Evolutionary conservation across 2,329 filamentous ascomycete species (phyloP).

Genomic region (Sclerotinia subarctica): DNA sequence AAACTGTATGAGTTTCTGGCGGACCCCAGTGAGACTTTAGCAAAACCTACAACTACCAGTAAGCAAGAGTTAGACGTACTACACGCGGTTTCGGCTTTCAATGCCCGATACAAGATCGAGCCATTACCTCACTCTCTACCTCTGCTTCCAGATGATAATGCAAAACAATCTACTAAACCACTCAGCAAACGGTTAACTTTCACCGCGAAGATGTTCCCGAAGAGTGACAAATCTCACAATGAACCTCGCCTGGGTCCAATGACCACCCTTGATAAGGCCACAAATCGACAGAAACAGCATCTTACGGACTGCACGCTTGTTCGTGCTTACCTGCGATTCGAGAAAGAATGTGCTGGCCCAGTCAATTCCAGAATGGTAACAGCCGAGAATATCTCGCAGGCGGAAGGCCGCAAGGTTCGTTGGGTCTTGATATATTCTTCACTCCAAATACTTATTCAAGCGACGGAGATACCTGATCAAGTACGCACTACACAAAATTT

Average conservation of each 20-base stretch:
- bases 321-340: conserved; percentile 66
- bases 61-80: conserved; percentile 68
- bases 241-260: conserved; percentile 51
- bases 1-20: conserved; percentile 69
- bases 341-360: conserved; percentile 53
- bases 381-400: conserved; percentile 53
- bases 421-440: conserved; percentile 75
- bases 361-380: conserved; percentile 53
- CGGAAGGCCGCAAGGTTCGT: conserved; percentile 71
- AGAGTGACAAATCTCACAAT: conserved; percentile 43
- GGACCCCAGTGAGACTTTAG: conserved; percentile 50
- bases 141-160: conserved; percentile 51
- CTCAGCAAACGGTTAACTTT: conserved; percentile 29
- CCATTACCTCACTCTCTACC: conserved; percentile 65
- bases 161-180: conserved; percentile 30
- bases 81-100: conserved; percentile 66
- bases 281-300: conserved; percentile 42
- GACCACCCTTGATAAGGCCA: conserved; percentile 50
- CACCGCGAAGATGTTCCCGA: conserved; percentile 27
- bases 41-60: conserved; percentile 48
- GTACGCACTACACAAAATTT: conserved; percentile 55
- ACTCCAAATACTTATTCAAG: conserved; percentile 67
- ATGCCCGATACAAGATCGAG: conserved; percentile 56
- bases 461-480: conserved; percentile 58
- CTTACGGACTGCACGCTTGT: conserved; percentile 53